phyloP scores from a whole-genome alignment of 805 yeast genomes.

The Pichia sporocuriosa region DNA sequence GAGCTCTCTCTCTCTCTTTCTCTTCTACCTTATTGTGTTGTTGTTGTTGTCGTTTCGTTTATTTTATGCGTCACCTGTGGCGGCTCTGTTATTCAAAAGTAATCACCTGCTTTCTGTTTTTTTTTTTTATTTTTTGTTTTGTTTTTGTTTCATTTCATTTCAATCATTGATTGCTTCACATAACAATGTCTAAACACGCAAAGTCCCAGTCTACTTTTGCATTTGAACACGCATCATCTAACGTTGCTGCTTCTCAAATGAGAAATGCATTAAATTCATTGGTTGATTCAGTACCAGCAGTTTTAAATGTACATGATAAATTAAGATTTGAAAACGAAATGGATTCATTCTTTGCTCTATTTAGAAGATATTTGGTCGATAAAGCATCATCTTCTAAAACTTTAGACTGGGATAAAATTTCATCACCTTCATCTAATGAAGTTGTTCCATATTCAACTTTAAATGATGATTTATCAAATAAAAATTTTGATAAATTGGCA shows the following conservation, averaged over 20 bases:
- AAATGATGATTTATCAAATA: constrained; percentile 30
- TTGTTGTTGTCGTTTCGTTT: neutral
- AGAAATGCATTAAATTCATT: constrained; percentile 87
- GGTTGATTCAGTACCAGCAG: constrained; percentile 62
- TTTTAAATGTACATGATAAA: constrained; percentile 36
- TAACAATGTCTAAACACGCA: constrained; percentile 42
- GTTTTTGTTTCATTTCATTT: neutral
- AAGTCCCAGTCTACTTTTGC: constrained; percentile 78
- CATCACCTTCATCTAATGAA: constrained; percentile 83
- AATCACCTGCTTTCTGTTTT: too few relatives aligned
- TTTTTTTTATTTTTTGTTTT: neutral
- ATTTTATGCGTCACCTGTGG: neutral
- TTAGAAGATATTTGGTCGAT: constrained; percentile 85
- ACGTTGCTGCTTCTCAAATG: constrained; percentile 96
- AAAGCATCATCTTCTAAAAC: constrained; percentile 79
- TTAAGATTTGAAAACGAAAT: constrained; percentile 75
- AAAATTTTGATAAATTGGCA: constrained; percentile 72
- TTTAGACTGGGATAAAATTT: constrained; percentile 91
- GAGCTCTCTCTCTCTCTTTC: neutral
- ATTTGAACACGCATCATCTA: constrained; percentile 89
- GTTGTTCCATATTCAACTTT: constrained; percentile 72
- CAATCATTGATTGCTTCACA: neutral
- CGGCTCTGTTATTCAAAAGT: neutral
- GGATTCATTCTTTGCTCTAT: constrained; percentile 90
- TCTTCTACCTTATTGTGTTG: neutral